Evolutionary conservation across 106 monocot species (phyloP), one percentile per base, ranked within the genome.

Genomic region (Acanthochlamys bracteata): DNA sequence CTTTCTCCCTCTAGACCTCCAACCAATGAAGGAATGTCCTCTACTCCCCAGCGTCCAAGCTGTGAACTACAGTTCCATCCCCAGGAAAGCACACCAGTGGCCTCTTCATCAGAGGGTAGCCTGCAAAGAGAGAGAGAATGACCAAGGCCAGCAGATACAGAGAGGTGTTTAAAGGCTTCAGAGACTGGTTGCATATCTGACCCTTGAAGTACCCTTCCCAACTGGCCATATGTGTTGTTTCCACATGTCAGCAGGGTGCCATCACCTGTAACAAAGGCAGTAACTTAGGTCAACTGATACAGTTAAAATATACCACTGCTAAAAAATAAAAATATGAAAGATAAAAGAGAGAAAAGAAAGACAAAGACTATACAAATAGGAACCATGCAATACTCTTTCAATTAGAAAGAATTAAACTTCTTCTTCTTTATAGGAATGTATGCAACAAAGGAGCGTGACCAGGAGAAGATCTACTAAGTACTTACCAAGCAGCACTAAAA

Each of bases 61-160:
- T 94, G 93, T 45, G 64, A 77, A 63, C 79, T 81, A 19, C 57
- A 23, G 46, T 94, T 94, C 89, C 93, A 94, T 40, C 93, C 93
- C 89, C 86, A 89, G 14, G 93, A 86, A 72, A 81, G 23, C 16
- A 94, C 47, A 0, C 60, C 65, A 20, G 61, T 79, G 20, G 42
- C 20, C 23, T 54, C 63, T 19, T 68, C 56, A 23, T 52, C 33
- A 40, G 73, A 52, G 15, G 67, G 26, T 26, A 25, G 56, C 20
- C n/a, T 57, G 24, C 83, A 89, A 10, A 89, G 9, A 7, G 55
- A 68, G 20, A 94, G 55, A 53, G 78, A 89, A 74, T 94, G 93
- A 45, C 93, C 93, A 24, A 94, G 81, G 1, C 93, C 89, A 39
- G 93, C 83, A 43, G 89, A 75, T 4, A 94, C 3, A 59, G 81